Base-by-base conservation (phyloP, 371 early-diverging fungal genomes). In the Neoconidiobolus thromboides region DNA sequence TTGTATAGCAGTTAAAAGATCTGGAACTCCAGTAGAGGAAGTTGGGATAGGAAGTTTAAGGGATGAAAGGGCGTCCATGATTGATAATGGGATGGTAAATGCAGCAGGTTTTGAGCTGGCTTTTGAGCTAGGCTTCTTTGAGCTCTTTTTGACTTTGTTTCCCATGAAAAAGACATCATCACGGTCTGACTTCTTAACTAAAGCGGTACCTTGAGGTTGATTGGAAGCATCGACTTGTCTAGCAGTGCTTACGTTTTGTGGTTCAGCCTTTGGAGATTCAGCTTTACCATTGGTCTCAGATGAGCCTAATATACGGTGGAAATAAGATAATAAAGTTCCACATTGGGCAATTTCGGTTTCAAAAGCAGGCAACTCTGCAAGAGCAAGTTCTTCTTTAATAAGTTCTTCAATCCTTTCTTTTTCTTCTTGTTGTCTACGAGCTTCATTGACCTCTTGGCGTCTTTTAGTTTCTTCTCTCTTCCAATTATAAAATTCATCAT, bases 351-450 rank as follows among this genome's bases (percentile, higher is more conserved):
- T 91, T 68, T 96, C 96, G 62, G 75, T 76, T 60, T 78, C 73
- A 71, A 81, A 93, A 5, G 96, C 94, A 43, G 93, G 93, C 57
- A 87, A 70, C 59, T 89, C 85, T 39, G 93, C 94, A 55, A 80
- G 70, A 65, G 93, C 93, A 38, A 81, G 79, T 69, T 87, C 89
- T 61, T 77, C 71, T 10, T 86, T 84, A 40, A 76, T 70, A 55
- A 77, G 77, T 62, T 79, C 71, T 40, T 71, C 73, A 55, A 80
- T 71, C 63, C 77, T 80, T 58, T 76, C 75, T 60, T 83, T 81
- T 51, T 76, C 65, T 68, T 88, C 86, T 61, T 76, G 72, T 65
- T 86, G 78, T 62, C 72, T 76, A 54, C 72, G 79, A 65, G 69
- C 71, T 55, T 76, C 73, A 48, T 74, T 77, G 64, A 84, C 81